Evolutionary conservation across 2,329 filamentous ascomycete species (phyloP), one percentile per base, ranked within the genome.

Genomic region (Macrophomina tecta): DNA sequence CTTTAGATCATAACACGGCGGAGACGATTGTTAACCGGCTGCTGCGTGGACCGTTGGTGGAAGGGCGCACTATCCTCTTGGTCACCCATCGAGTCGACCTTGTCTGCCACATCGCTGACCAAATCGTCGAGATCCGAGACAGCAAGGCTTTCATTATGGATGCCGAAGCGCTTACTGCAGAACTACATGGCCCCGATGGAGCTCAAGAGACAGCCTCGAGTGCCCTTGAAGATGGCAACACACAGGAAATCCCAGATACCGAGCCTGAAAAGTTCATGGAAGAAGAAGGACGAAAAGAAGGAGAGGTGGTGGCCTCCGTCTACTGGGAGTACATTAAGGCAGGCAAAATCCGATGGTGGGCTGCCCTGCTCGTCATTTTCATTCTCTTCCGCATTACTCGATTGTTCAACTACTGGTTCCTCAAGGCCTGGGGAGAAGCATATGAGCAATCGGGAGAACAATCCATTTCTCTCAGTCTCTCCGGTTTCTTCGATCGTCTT

Each of bases 251-350:
- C 11, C 48, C 49, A 14, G 56, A 67, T 6, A 46, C 51, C 3
- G 61, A 48, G 68, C 89, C 90, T 0, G 88, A 90, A 38, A 92
- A 92, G 72, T 94, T 94, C 73, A 89, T 93, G 53, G 89, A 93
- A 73, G 91, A 94, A 38, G 91, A 95, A 75, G 83, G 89, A 70
- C 85, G 91, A 58, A 89, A 86, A 0, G 86, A 91, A 68, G 93
- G 93, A 18, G 89, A 91, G 1, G 91, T 97, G 1, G 87, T 93
- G 72, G 80, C 87, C 11, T 84, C 84, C 6, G 89, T 97, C 0
- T 97, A 97, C 74, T 93, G 91, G 88, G 88, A 89, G 69, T 97
- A 97, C 71, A 89, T 97, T 79, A 91, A 89, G 76, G 92, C 93
- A 5, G 93, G 93, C 2, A 90, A 88, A 12, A 82, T 94, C 52